These are phyloP conservation scores for Vaucheria bursata DNA, from an alignment of 352 stramenopile species.

Conservation along the genomic window DNA sequence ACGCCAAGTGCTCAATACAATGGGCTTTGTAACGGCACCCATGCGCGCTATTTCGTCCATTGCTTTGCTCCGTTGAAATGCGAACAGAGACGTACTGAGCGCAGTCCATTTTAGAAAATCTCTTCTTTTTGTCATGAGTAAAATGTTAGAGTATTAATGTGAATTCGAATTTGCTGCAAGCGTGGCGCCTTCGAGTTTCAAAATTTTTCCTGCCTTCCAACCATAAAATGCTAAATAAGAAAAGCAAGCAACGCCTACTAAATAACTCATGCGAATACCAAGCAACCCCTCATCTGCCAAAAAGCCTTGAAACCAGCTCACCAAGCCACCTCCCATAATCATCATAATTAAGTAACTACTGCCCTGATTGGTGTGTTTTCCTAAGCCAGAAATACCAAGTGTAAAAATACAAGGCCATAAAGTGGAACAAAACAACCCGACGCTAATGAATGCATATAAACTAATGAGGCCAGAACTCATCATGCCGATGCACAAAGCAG, in stretches of 20 bases:
- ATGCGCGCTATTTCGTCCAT: too few relatives aligned
- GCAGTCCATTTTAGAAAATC: too few relatives aligned
- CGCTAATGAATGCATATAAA: background rate
- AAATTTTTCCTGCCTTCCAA: background rate
- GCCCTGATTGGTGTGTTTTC: background rate
- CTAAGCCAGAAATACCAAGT: background rate
- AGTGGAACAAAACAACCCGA: background rate
- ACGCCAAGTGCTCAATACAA: too few relatives aligned
- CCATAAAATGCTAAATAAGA: background rate
- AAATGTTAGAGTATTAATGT: too few relatives aligned
- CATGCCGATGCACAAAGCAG: background rate
- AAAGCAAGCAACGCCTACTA: background rate
- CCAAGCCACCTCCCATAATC: background rate
- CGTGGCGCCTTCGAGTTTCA: background rate
- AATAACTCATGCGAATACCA: background rate
- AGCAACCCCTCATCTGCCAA: background rate
- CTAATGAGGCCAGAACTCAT: background rate
- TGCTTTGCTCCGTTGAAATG: too few relatives aligned
- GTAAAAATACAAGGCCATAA: constrained; percentile 2
- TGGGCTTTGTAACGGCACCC: too few relatives aligned
- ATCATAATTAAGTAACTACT: background rate
- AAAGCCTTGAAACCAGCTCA: background rate
- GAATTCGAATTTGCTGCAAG: too few relatives aligned
- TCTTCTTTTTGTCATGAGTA: too few relatives aligned
- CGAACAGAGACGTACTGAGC: too few relatives aligned